Evolutionary conservation across 495 filamentous ascomycete genomes (phyloP).

Genomic region (Tuber calosporum): DNA sequence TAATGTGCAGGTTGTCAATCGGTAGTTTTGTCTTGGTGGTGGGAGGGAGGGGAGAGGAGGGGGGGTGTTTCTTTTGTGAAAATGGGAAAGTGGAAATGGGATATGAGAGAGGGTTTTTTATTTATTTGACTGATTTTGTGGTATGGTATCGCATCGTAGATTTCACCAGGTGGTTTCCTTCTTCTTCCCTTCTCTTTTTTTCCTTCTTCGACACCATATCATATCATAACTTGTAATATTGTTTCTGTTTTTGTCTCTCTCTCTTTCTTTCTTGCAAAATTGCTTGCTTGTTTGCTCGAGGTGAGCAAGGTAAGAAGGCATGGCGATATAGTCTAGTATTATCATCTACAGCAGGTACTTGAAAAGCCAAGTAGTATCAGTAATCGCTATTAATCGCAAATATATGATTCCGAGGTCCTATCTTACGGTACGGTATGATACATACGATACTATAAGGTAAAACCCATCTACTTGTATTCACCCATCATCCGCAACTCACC

Average conservation of each 20-base stretch:
- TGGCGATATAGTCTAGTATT: neutral
- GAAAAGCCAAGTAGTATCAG: neutral
- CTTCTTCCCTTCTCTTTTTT: neutral
- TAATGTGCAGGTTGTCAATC: constrained; percentile 81
- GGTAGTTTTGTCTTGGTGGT: constrained; percentile 10
- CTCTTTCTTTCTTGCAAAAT: neutral
- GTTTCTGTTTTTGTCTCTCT: neutral
- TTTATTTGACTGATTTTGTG: neutral
- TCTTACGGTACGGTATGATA: neutral
- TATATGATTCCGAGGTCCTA: neutral
- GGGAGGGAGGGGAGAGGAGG: neutral
- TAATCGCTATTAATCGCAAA: neutral
- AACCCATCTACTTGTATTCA: neutral
- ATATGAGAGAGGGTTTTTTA: neutral
- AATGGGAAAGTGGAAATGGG: too few species aligned
- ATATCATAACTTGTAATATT: neutral
- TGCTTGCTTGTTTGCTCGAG: neutral
- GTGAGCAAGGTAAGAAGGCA: neutral
- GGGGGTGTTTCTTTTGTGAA: neutral
- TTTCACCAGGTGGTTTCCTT: neutral
- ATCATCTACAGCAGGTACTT: neutral
- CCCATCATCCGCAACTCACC: neutral
- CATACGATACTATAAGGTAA: neutral
- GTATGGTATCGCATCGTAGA: neutral
- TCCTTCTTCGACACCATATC: neutral